These are phyloP conservation scores for Microbotryum saponariae DNA, from an alignment of 1,284 basidiomycete genomes.

Conservation along the genomic window DNA sequence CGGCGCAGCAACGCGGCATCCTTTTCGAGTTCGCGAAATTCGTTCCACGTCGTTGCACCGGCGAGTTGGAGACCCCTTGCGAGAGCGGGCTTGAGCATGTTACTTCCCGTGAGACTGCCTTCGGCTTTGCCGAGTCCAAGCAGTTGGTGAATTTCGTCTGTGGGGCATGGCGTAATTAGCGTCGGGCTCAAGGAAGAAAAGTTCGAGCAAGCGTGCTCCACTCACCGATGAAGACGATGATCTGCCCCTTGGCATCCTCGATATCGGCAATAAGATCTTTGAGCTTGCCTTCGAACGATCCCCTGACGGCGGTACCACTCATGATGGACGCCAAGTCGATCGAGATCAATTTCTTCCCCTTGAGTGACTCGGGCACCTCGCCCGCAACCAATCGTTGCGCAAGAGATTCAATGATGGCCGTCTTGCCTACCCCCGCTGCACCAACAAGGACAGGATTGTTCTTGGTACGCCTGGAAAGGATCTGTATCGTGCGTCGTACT, in stretches of 20 bases:
- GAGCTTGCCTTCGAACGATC: constrained; percentile 88
- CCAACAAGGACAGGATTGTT: constrained; percentile 65
- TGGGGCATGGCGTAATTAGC: constrained; percentile 53
- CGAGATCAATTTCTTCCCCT: constrained; percentile 65
- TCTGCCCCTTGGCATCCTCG: constrained; percentile 59
- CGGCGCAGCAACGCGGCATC: constrained; percentile 83
- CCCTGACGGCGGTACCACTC: constrained; percentile 78
- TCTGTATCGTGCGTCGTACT: constrained; percentile 82
- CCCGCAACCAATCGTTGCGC: constrained; percentile 79
- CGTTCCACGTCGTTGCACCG: constrained; percentile 48
- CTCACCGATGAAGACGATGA: constrained; percentile 26
- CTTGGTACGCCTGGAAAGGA: constrained; percentile 43
- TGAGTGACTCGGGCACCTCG: constrained; percentile 85
- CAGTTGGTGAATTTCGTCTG: constrained; percentile 72
- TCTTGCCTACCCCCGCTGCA: constrained; percentile 63
- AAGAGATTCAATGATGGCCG: constrained; percentile 84
- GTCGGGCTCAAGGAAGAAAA: no score
- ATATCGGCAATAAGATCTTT: constrained; percentile 72
- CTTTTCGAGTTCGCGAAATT: constrained; percentile 86
- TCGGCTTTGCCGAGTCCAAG: constrained; percentile 85
- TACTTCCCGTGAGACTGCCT: constrained; percentile 81
- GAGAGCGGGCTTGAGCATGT: constrained; percentile 82
- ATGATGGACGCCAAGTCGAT: constrained; percentile 19
- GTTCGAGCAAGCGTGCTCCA: no score
- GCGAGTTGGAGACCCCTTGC: constrained; percentile 54